Base-by-base conservation (phyloP, 768 basidiomycete genomes). In the Lyophyllum atratum region DNA sequence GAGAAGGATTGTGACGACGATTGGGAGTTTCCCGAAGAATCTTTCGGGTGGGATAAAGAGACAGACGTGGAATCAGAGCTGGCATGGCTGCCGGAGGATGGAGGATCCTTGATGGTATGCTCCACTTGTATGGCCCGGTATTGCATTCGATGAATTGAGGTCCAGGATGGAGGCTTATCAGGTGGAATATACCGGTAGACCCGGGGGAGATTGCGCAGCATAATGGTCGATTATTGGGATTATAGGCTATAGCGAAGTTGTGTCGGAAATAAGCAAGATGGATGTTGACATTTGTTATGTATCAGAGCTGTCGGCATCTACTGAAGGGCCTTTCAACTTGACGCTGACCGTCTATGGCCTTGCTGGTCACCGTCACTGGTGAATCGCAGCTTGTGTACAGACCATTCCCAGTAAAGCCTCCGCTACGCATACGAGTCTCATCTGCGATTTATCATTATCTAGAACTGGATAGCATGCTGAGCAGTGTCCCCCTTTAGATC, bases 21-120 rank as follows among this genome's bases (percentile, higher is more conserved):
- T 5, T 47, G 17, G n/a, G 54, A 28, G 50, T 31, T 52, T 1
- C 33, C 45, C 17, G 62, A 51, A 25, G 58, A 24, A 25, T 62
- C 60, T 31, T 55, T 55, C 25, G 60, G 43, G 52, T 52, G 62
- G 15, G 60, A 55, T 14, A 58, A 37, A 19, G 60, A 58, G 37
- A 63, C 53, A 17, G 58, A 55, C 11, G 56, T 51, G 25, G 62
- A 29, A 39, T 45, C 33, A 37, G 58, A 47, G 28, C 48, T 11
- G 6, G 29, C 2, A 31, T 46, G 4, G 21, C 46, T 29, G n/a
- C 44, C 40, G 19, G 43, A 28, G 24, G 39, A 17, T 15, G 59
- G 48, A 47, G 59, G 61, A 52, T 66, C 62, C 39, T 51, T 29
- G 17, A 64, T 58, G 37, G 34, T 52, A n/a, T 59, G 52, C 34